Conservation (phyloP, 176 grass and related monocot species). For the Oryza officinalis region DNA sequence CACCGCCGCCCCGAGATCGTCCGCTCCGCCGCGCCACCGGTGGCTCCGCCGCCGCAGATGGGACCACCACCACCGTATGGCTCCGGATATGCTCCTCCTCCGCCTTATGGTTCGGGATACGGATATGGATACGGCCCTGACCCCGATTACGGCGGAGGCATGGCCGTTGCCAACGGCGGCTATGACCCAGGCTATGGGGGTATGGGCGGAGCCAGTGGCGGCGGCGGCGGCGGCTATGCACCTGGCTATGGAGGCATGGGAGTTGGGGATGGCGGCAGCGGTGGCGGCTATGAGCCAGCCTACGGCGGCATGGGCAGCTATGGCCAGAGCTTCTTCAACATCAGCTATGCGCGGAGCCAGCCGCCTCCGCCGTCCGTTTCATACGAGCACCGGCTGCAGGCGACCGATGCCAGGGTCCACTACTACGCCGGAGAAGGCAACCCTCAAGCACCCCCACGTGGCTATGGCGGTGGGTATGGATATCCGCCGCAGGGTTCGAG, state of each 20-base stretch:
- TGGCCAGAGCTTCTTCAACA: slow-evolving; percentile 63
- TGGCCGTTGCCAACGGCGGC: slow-evolving; percentile 8
- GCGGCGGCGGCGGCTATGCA: slow-evolving; percentile 9
- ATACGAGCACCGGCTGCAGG: slow-evolving; percentile 42
- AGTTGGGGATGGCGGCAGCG: neutral
- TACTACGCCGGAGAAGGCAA: slow-evolving; percentile 35
- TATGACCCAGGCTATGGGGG: slow-evolving; percentile 36
- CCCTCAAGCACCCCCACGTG: slow-evolving; percentile 26
- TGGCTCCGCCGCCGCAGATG: slow-evolving; percentile 23
- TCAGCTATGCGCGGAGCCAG: slow-evolving; percentile 60
- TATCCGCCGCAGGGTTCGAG: slow-evolving; percentile 53
- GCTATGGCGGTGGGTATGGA: slow-evolving; percentile 44
- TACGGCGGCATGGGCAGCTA: slow-evolving; percentile 44
- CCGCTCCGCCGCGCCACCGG: neutral
- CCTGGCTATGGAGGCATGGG: slow-evolving; percentile 42
- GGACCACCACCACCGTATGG: slow-evolving; percentile 33
- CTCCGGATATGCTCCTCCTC: slow-evolving; percentile 37
- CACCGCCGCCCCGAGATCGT: slow-evolving; percentile 31
- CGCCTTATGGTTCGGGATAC: slow-evolving; percentile 33
- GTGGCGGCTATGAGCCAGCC: slow-evolving; percentile 32
- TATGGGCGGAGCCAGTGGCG: neutral
- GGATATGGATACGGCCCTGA: slow-evolving; percentile 29
- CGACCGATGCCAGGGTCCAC: slow-evolving; percentile 44
- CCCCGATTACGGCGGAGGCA: slow-evolving; percentile 19
- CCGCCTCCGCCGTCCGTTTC: slow-evolving; percentile 46